Percentiles rank a stretch among this genome's conserved stretches.
Conservation (phyloP, 208 protist species). For the Entamoeba histolytica region DNA sequence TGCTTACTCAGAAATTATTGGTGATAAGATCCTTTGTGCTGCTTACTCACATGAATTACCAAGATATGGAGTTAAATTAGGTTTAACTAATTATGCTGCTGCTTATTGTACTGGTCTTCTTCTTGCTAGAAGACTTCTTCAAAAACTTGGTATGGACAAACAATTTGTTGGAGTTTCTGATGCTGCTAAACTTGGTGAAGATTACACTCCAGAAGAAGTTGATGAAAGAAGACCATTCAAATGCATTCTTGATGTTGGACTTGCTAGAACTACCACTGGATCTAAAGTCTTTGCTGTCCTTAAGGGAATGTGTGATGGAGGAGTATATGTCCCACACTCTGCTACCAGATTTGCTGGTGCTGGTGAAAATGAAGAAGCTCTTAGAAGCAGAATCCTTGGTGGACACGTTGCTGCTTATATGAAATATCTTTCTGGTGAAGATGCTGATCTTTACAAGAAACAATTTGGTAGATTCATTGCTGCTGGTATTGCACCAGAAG, state of each 20-base stretch:
- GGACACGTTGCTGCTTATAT: conserved; percentile 89
- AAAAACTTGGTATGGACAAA: conserved; percentile 67
- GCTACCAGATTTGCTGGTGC: conserved; percentile 78
- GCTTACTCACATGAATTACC: conserved; percentile 89
- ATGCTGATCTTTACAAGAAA: conserved; percentile 63
- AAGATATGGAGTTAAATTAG: conserved; percentile 70
- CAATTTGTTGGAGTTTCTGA: conserved; percentile 70
- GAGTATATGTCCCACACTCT: conserved; percentile 78
- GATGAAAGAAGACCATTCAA: conserved; percentile 73
- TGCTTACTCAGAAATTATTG: conserved; percentile 62
- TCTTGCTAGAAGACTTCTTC: conserved; percentile 72
- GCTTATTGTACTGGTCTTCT: conserved; percentile 83
- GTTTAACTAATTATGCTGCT: conserved; percentile 90
- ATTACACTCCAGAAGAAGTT: conserved; percentile 50
- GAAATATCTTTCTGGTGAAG: conserved; percentile 71
- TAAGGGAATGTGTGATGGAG: conserved; percentile 84
- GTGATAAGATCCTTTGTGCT: conserved; percentile 66
- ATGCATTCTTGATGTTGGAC: conserved; percentile 78
- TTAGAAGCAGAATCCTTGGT: conserved; percentile 77
- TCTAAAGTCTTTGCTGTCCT: conserved; percentile 60
- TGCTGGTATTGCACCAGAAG: conserved; percentile 57
- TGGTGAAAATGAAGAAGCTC: conserved; percentile 53
- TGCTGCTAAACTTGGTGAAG: conserved; percentile 41
- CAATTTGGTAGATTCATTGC: conserved; percentile 77
- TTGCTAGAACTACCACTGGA: conserved; percentile 79